Conservation (phyloP, 305 asterid genomes). For the Euphrasia arctica region DNA sequence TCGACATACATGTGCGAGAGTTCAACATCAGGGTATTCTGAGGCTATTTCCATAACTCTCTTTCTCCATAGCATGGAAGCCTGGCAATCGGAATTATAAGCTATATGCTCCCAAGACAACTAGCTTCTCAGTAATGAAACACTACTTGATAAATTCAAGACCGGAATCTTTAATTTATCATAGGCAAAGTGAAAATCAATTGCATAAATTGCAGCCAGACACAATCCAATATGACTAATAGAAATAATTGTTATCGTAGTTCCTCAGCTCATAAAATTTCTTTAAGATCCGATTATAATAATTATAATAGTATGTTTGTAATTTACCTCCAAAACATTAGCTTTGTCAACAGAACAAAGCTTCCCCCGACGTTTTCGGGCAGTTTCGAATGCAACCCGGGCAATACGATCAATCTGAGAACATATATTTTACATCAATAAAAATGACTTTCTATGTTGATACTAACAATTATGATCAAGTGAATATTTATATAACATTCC, state of each 20-base stretch:
- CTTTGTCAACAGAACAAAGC: constrained; percentile 96
- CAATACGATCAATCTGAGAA: constrained; percentile 93
- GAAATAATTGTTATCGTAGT: too few species aligned
- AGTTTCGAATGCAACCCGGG: constrained; percentile 93
- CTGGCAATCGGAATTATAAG: constrained; percentile 33
- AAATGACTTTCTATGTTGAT: not conserved
- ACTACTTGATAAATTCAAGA: too few species aligned
- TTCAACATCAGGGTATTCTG: constrained; percentile 88
- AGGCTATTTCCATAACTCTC: constrained; percentile 58
- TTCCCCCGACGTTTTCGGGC: constrained; percentile 83
- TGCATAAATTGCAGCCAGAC: too few species aligned
- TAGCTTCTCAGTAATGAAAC: not conserved
- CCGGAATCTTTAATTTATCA: too few species aligned
- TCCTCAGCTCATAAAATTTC: too few species aligned
- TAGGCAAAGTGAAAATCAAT: too few species aligned
- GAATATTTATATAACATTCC: not conserved
- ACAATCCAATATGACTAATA: too few species aligned
- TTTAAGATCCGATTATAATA: too few species aligned
- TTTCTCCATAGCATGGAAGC: constrained; percentile 97
- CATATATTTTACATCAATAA: constrained; percentile 18
- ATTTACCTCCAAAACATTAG: constrained; percentile 94
- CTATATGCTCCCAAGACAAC: not conserved
- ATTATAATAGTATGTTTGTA: not conserved
- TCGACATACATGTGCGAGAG: constrained; percentile 97
- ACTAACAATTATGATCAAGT: not conserved